Evolutionary conservation across 2,329 filamentous ascomycete species (phyloP).

Genomic region (Ilyonectria destructans): DNA sequence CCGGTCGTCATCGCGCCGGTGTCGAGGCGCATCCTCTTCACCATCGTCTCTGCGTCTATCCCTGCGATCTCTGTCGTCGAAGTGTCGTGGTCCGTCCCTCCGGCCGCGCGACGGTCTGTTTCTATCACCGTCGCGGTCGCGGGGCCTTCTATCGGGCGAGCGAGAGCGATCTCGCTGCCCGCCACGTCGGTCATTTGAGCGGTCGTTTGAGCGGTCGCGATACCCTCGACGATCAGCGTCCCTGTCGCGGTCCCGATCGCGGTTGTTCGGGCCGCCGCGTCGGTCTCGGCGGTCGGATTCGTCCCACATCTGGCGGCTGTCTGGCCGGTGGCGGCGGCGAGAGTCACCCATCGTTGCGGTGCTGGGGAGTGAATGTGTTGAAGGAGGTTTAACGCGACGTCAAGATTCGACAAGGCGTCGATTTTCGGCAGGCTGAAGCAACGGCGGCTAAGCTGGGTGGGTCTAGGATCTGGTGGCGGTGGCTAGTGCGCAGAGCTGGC

Average conservation of each 20-base stretch:
- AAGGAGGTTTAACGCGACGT: neutral
- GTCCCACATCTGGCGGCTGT: conserved; percentile 76
- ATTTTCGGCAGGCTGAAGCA: conserved; percentile 41
- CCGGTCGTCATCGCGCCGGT: conserved; percentile 45
- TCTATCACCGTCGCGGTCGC: conserved; percentile 58
- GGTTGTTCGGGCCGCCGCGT: conserved; percentile 42
- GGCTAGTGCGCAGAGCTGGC: conserved; percentile 34
- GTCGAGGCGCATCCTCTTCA: conserved; percentile 41
- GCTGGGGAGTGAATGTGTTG: conserved; percentile 4
- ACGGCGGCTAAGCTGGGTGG: neutral
- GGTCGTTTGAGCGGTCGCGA: conserved; percentile 52
- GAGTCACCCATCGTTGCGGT: conserved; percentile 52
- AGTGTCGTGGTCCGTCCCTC: conserved; percentile 52
- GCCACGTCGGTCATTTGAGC: conserved; percentile 54
- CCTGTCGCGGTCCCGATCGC: conserved; percentile 52
- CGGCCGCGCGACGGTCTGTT: conserved; percentile 52
- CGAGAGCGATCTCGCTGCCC: conserved; percentile 56
- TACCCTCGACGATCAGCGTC: conserved; percentile 53
- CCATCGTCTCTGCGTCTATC: conserved; percentile 48
- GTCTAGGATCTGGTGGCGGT: conserved; percentile 34
- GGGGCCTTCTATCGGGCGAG: conserved; percentile 56
- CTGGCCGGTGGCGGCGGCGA: conserved; percentile 57
- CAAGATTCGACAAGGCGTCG: conserved; percentile 17
- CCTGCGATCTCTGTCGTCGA: conserved; percentile 45
- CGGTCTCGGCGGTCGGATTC: conserved; percentile 62